These are phyloP conservation scores for Cicer judaicum DNA, from an alignment of 306 rosid species.

Conservation along the genomic window DNA sequence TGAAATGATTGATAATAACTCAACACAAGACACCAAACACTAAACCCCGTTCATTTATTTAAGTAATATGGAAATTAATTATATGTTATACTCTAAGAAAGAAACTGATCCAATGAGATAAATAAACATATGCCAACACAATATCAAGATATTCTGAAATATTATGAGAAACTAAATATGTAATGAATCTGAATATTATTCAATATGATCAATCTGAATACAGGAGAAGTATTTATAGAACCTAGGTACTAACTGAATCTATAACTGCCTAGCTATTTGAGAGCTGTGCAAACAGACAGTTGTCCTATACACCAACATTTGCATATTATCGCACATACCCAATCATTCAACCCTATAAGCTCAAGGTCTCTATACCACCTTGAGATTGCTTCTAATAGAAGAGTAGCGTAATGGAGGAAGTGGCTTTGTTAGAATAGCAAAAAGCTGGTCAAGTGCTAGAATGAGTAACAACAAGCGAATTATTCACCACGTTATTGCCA, in stretches of 20 bases:
- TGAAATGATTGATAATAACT: not conserved
- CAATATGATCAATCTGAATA: not conserved
- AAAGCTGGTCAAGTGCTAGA: not conserved
- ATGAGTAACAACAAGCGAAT: not conserved
- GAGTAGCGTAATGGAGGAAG: not conserved
- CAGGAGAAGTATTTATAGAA: not conserved
- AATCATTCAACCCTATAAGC: not conserved
- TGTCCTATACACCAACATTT: not conserved
- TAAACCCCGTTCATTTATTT: not conserved
- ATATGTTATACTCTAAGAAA: not conserved
- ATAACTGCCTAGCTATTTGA: conserved; percentile 5
- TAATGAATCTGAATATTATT: not conserved
- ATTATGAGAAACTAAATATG: not conserved
- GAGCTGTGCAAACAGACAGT: not conserved
- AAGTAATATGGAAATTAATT: not conserved
- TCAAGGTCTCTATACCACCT: not conserved
- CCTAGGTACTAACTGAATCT: not conserved
- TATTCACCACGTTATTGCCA: not conserved
- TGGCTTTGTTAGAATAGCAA: not conserved
- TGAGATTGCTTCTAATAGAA: not conserved
- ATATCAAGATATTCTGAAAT: not conserved
- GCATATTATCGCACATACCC: not conserved
- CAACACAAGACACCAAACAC: not conserved
- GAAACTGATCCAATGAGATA: not conserved
- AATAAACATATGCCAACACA: not conserved